These are phyloP conservation scores for Scheffersomyces illinoinensis DNA, from an alignment of 1,139 yeast genomes.

Conservation along the genomic window DNA sequence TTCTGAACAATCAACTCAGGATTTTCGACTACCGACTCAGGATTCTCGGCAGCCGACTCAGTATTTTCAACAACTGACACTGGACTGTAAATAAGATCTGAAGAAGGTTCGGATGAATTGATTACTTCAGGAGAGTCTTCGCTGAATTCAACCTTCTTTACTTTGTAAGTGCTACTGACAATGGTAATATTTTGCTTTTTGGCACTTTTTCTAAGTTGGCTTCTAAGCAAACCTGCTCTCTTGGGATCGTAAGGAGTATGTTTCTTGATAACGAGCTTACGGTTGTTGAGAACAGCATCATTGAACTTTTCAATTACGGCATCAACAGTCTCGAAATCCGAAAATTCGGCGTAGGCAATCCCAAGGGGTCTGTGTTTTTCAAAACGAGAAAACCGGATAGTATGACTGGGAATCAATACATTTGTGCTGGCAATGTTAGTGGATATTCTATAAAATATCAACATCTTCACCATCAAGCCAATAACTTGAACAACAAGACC, in stretches of 20 bases:
- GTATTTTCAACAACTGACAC: background rate
- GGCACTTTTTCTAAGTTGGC: background rate
- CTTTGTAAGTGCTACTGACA: background rate
- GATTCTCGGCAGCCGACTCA: background rate
- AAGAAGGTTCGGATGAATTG: background rate
- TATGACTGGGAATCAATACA: conserved; percentile 56
- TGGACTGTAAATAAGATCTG: background rate
- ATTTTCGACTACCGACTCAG: background rate
- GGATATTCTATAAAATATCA: background rate
- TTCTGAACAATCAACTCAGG: background rate
- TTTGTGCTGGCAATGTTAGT: conserved; percentile 21
- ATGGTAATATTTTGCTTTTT: background rate
- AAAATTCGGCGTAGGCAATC: conserved; percentile 65
- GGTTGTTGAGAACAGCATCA: conserved; percentile 39
- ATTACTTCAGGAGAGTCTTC: background rate
- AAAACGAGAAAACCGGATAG: conserved; percentile 45
- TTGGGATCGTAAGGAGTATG: conserved; percentile 9
- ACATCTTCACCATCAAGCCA: background rate
- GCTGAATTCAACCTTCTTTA: background rate
- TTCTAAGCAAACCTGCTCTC: background rate
- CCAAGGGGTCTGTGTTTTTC: conserved; percentile 54
- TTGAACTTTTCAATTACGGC: conserved; percentile 44
- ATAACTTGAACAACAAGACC: background rate
- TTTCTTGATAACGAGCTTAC: conserved; percentile 16
- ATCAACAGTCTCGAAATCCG: conserved; percentile 48